Evolutionary conservation across 164 flowering plant species (phyloP).

Genomic region (Magnolia officinalis): DNA sequence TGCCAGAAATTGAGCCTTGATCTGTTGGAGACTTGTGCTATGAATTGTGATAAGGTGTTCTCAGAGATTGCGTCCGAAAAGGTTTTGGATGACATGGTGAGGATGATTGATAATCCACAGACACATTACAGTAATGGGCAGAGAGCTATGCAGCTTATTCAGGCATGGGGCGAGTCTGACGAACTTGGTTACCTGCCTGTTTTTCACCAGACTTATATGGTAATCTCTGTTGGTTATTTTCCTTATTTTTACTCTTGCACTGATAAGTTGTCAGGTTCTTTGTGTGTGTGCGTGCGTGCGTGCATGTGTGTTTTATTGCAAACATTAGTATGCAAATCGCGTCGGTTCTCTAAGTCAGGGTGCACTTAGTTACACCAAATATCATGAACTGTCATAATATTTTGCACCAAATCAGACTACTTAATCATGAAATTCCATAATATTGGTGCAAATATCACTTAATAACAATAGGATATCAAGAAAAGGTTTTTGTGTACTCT

Average conservation of each 20-base stretch:
- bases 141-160: constrained; percentile 64
- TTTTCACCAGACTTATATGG: constrained; percentile 75
- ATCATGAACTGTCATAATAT: no score
- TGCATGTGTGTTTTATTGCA: not conserved
- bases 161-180: constrained; percentile 77
- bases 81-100: constrained; percentile 88
- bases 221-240: constrained; percentile 15
- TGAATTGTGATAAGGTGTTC: constrained; percentile 89
- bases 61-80: constrained; percentile 88
- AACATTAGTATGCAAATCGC: not conserved
- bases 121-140: constrained; percentile 33
- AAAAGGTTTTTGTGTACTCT: no score
- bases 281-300: not conserved
- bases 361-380: not conserved
- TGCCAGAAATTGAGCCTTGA: constrained; percentile 62
- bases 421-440: no score
- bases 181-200: constrained; percentile 81
- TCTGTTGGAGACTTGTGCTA: constrained; percentile 65
- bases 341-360: not conserved
- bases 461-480: no score
- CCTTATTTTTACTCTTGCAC: not conserved
- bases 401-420: no score
- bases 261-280: not conserved
- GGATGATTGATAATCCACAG: constrained; percentile 61
- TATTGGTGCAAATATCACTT: no score